phyloP scores from a whole-genome alignment of 176 grass and related monocot species.

The Olyra latifolia region DNA sequence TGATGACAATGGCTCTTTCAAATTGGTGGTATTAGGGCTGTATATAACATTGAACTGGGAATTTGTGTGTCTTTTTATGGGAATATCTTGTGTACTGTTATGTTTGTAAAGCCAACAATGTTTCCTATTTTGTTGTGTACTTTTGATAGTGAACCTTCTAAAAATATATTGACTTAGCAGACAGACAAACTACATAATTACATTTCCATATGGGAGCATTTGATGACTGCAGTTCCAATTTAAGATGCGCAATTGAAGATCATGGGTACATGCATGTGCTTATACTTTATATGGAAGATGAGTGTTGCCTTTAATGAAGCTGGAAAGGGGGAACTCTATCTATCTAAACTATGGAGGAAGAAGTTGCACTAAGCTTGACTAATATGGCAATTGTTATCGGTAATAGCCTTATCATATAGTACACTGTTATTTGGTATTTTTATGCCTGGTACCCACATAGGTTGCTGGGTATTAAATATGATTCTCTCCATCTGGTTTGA shows the following conservation, averaged over 20 bases:
- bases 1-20: slow-evolving; percentile 60
- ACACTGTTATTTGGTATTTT: slow-evolving; percentile 24
- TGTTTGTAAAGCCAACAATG: neutral
- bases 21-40: slow-evolving; percentile 88
- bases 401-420: neutral
- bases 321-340: neutral
- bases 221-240: neutral
- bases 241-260: slow-evolving; percentile 5
- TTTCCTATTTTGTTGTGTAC: slow-evolving; percentile 10
- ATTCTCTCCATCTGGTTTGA: slow-evolving; percentile 1
- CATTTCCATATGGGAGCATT: neutral
- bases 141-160: slow-evolving; percentile 9
- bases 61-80: slow-evolving; percentile 1
- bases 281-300: neutral
- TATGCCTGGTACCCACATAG: neutral
- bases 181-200: slow-evolving; percentile 15
- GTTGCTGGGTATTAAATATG: slow-evolving; percentile 16
- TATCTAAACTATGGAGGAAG: neutral
- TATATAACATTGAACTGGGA: slow-evolving; percentile 13
- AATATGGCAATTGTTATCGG: neutral
- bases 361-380: neutral
- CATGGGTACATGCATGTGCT: neutral
- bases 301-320: neutral
- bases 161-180: neutral
- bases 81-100: neutral